Conservation (phyloP, 345 rosid species). For the Orychophragmus violaceus region DNA sequence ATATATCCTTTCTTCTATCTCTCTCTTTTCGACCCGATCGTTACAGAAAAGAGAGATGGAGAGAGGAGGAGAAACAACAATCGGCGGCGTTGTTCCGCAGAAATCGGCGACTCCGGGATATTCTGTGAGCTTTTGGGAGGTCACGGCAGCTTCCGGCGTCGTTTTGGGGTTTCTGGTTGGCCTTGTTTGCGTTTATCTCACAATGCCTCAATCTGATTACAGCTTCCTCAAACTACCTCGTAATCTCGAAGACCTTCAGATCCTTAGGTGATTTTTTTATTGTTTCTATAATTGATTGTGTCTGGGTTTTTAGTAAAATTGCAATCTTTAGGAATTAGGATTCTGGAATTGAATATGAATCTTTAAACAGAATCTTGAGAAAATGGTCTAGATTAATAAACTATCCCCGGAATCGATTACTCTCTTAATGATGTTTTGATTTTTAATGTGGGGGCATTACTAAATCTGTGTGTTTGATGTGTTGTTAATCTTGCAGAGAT, state of each 20-base stretch:
- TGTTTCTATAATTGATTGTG: too few species aligned
- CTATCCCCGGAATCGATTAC: not conserved
- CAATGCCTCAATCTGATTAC: slow-evolving; percentile 91
- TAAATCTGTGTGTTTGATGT: not conserved
- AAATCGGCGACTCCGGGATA: slow-evolving; percentile 27
- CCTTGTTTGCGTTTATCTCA: slow-evolving; percentile 61
- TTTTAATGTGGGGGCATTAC: not conserved
- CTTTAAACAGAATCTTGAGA: not conserved
- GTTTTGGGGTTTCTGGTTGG: slow-evolving; percentile 54
- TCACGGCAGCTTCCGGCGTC: slow-evolving; percentile 51
- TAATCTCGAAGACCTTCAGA: slow-evolving; percentile 82
- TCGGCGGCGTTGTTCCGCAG: not conserved
- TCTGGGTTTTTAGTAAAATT: not conserved
- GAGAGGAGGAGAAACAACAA: slow-evolving; percentile 26
- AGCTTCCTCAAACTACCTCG: slow-evolving; percentile 94
- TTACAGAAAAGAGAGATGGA: slow-evolving; percentile 9
- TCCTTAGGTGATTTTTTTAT: slow-evolving; percentile 48
- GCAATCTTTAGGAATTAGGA: not conserved
- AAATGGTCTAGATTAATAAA: not conserved
- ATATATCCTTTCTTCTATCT: not conserved
- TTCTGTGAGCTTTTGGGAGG: slow-evolving; percentile 65
- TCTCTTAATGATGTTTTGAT: not conserved
- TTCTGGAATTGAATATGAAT: not conserved
- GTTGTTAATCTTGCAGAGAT: slow-evolving; percentile 43
- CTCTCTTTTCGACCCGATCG: not conserved